Percentiles rank a stretch among this genome's conserved stretches.
Evolutionary conservation across 768 basidiomycete genomes (phyloP).

Genomic region (Sporobolomyces roseus): DNA sequence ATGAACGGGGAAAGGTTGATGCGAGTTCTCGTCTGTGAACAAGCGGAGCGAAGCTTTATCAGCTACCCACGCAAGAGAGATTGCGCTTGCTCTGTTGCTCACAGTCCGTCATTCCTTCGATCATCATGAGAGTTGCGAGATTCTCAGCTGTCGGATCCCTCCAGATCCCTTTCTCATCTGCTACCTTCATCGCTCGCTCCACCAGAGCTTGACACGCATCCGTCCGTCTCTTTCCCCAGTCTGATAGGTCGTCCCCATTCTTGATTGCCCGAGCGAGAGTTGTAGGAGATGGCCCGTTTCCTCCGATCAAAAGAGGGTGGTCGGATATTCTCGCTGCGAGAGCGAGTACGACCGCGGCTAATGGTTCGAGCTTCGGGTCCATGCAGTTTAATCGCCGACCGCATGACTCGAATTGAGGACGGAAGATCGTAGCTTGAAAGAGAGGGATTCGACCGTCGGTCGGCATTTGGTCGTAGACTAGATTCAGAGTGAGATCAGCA

Average conservation of each 20-base stretch:
- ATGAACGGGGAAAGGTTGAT: not conserved
- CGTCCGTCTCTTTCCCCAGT: constrained; percentile 2
- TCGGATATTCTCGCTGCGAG: constrained; percentile 7
- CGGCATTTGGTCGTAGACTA: not conserved
- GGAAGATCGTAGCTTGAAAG: constrained; percentile 11
- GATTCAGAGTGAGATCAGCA: not conserved
- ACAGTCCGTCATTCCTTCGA: constrained; percentile 13
- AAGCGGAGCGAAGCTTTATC: too few species aligned
- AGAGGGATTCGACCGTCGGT: not conserved
- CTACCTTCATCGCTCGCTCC: not conserved
- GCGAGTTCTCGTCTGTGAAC: not conserved
- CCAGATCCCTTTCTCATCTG: constrained; percentile 1
- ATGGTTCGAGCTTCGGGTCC: not conserved
- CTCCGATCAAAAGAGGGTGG: constrained; percentile 6
- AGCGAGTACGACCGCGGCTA: constrained; percentile 8
- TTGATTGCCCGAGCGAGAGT: not conserved
- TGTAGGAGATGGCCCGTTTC: not conserved
- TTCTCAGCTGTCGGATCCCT: constrained; percentile 4
- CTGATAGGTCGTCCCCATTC: not conserved
- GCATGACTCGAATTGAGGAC: constrained; percentile 4
- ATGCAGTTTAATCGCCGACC: not conserved
- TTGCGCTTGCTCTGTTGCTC: too few species aligned
- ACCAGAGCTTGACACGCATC: constrained; percentile 7
- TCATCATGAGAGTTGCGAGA: constrained; percentile 6
- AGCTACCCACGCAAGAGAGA: too few species aligned